Conservation (phyloP, 192 early-diverging fungal species). For the Entomortierella parvispora region DNA sequence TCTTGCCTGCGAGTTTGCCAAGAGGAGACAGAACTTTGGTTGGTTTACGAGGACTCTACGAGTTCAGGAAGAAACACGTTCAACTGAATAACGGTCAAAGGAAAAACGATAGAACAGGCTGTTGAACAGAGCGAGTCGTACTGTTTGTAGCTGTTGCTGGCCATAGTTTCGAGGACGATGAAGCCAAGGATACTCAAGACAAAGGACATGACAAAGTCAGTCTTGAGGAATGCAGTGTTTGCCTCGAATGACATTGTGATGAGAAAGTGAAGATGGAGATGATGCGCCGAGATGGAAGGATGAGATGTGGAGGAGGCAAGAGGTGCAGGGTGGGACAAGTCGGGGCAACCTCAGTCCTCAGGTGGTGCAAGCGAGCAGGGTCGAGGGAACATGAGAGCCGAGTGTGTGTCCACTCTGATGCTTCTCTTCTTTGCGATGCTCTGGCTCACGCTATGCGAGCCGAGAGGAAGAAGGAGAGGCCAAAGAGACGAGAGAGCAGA, state of each 20-base stretch:
- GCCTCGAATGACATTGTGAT: slow-evolving; percentile 26
- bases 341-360: no score
- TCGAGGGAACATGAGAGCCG: no score
- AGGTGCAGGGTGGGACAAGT: no score
- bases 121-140: neutral
- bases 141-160: slow-evolving; percentile 18
- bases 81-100: no score
- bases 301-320: no score
- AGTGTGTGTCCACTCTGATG: no score
- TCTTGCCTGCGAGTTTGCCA: neutral
- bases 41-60: neutral
- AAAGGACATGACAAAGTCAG: slow-evolving; percentile 33
- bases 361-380: no score
- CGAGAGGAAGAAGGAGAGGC: no score
- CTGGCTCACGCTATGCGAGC: no score
- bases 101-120: neutral
- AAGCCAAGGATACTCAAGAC: slow-evolving; percentile 21
- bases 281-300: no score
- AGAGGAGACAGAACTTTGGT: slow-evolving; percentile 9
- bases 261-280: neutral
- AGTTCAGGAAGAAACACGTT: neutral
- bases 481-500: no score
- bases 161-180: slow-evolving; percentile 30
- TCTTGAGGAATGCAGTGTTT: slow-evolving; percentile 15
- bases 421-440: no score